Evolutionary conservation across 768 basidiomycete species (phyloP).

Genomic region (Coprinopsis cinerea): DNA sequence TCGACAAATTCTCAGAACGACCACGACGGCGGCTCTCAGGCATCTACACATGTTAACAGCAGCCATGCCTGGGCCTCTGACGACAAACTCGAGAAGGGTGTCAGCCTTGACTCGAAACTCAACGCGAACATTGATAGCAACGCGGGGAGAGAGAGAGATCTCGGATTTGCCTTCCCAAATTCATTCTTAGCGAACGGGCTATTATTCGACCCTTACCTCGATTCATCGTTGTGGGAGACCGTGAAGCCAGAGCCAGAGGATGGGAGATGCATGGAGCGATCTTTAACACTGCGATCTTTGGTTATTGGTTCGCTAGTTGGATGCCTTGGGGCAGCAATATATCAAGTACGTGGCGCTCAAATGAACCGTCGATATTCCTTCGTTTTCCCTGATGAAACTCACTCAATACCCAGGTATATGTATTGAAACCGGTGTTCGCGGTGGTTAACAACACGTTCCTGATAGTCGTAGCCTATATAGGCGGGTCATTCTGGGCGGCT

Average conservation of each 20-base stretch:
- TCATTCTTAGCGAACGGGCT: conserved; percentile 28
- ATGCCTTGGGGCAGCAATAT: conserved; percentile 37
- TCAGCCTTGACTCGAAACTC: not conserved
- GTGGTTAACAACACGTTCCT: conserved; percentile 6
- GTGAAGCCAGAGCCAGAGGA: conserved; percentile 8
- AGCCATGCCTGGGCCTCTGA: not conserved
- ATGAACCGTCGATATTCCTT: not conserved
- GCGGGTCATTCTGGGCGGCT: not conserved
- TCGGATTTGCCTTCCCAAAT: conserved; percentile 20
- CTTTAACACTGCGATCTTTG: conserved; percentile 19
- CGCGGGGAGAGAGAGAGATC: conserved; percentile 23
- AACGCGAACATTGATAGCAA: not conserved
- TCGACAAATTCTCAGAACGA: too few species aligned
- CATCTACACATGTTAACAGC: too few species aligned
- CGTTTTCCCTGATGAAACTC: not conserved
- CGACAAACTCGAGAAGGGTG: not conserved
- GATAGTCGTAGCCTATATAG: conserved; percentile 1
- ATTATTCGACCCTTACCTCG: conserved; percentile 33
- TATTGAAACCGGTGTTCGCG: conserved; percentile 7
- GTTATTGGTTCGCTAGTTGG: conserved; percentile 37
- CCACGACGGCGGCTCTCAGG: too few species aligned
- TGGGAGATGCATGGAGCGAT: conserved; percentile 31
- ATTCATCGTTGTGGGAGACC: conserved; percentile 10
- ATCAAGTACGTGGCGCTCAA: conserved; percentile 7
- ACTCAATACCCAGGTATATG: conserved; percentile 5